Evolutionary conservation across 768 basidiomycete species (phyloP).

Genomic region (Coprinopsis cinerea): DNA sequence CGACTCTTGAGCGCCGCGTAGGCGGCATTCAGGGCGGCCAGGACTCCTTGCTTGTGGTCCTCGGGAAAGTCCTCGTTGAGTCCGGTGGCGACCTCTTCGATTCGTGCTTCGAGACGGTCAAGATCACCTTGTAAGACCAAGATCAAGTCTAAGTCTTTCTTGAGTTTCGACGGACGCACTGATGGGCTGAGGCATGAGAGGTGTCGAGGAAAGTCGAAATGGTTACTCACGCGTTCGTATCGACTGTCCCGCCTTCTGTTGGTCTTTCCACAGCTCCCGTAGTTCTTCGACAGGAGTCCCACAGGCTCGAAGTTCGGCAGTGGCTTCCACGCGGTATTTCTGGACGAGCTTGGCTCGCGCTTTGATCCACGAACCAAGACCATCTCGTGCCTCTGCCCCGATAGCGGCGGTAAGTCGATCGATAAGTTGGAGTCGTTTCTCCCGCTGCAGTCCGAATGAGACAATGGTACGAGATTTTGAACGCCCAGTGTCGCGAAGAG

Average conservation of each 20-base stretch:
- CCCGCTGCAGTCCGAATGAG: too few relatives aligned
- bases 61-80: slow-evolving; percentile 9
- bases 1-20: slow-evolving; percentile 17
- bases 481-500: background rate
- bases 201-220: too few relatives aligned
- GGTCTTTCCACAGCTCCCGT: background rate
- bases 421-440: slow-evolving; percentile 26
- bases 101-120: slow-evolving; percentile 17
- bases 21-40: slow-evolving; percentile 17
- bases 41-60: slow-evolving; percentile 5
- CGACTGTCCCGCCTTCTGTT: background rate
- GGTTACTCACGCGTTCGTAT: slow-evolving; percentile 12
- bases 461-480: background rate
- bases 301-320: background rate
- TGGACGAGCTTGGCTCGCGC: background rate
- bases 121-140: slow-evolving; percentile 24
- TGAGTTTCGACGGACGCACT: too few relatives aligned
- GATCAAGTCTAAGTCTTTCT: slow-evolving; percentile 27
- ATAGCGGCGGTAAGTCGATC: slow-evolving; percentile 16
- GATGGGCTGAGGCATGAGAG: too few relatives aligned
- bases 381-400: background rate
- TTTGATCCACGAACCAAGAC: background rate
- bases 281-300: background rate
- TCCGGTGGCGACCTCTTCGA: slow-evolving; percentile 10
- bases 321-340: background rate